These are phyloP conservation scores for Erodium trifolium DNA, from an alignment of 441 rosid genomes.

Conservation along the genomic window DNA sequence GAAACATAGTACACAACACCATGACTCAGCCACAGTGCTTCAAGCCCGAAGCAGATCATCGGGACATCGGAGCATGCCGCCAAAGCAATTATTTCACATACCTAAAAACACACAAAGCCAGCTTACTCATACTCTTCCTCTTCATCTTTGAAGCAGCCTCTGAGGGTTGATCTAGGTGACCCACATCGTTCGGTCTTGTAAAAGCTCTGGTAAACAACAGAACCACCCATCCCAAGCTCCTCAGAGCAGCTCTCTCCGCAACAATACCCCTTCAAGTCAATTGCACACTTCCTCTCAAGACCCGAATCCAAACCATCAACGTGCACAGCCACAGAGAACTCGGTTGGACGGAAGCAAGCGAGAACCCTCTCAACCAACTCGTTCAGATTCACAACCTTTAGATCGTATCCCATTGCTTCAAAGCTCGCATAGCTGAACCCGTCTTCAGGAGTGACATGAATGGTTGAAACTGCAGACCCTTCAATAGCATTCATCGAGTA, in stretches of 20 bases:
- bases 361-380: slow-evolving; percentile 42
- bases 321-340: slow-evolving; percentile 53
- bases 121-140: slow-evolving; percentile 23
- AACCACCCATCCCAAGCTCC: slow-evolving; percentile 35
- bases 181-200: slow-evolving; percentile 29
- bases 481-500: slow-evolving; percentile 63
- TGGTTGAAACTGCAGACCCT: slow-evolving; percentile 43
- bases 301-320: slow-evolving; percentile 15
- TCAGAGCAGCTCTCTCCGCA: slow-evolving; percentile 32
- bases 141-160: slow-evolving; percentile 49
- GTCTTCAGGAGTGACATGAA: slow-evolving; percentile 63
- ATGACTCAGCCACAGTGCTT: neutral
- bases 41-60: neutral
- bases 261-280: slow-evolving; percentile 33
- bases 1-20: too few species aligned
- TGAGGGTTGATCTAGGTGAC: slow-evolving; percentile 49
- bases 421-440: slow-evolving; percentile 76
- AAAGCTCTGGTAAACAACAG: slow-evolving; percentile 36
- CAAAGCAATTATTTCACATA: neutral
- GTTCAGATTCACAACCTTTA: slow-evolving; percentile 28
- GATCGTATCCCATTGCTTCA: slow-evolving; percentile 52
- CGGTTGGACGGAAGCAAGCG: slow-evolving; percentile 47
- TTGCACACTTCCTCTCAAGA: slow-evolving; percentile 21
- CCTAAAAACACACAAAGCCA: neutral
- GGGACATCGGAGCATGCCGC: neutral